Base-by-base conservation (phyloP, 2,329 filamentous ascomycete genomes). In the Botrytis pseudocinerea region DNA sequence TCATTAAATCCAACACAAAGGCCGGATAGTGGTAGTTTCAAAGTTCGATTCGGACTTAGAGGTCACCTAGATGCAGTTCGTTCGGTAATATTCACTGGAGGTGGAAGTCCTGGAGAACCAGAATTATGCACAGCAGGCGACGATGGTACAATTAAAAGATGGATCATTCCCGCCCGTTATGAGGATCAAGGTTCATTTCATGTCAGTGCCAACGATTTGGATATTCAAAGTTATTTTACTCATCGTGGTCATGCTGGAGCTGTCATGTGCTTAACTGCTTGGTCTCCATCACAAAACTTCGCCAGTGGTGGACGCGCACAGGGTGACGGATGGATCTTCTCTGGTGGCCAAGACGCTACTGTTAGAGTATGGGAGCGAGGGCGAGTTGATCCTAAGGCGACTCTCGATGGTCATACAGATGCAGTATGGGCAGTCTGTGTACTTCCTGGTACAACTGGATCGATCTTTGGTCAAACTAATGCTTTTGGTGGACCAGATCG, bases 301-400 rank as follows among this genome's bases (percentile, higher is more conserved):
- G 92, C 93, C 12, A 97, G 94, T 28, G 93, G 95, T 51, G 94
- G 95, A 10, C 90, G 95, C 75, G 93, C 93, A 12, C 90, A 92
- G 78, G 95, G 95, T 46, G 96, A 98, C 78, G 96, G 96, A 42
- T 99, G 96, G 96, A 95, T 99, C 76, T 99, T 99, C 82, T 98
- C 95, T 8, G 96, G 96, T 74, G 96, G 96, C 6, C 94, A 98
- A 81, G 96, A 99, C 82, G 90, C 93, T 28, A 97, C 94, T 10
- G 91, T 99, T 54, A 90, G 95, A 44, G 94, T 99, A 0, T 99
- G 96, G 96, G 95, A 99, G 82, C 90, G 95, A 69, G 95, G 95
- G 42, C 87, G 95, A 64, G 94, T 99, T 46, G 96, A 98, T 80
- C 94, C 96, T 12, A 98, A 98, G 82, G 94, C 94, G 2, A 97